Base-by-base conservation (phyloP, 1,139 yeast genomes). In the Scheffersomyces insectosa region DNA sequence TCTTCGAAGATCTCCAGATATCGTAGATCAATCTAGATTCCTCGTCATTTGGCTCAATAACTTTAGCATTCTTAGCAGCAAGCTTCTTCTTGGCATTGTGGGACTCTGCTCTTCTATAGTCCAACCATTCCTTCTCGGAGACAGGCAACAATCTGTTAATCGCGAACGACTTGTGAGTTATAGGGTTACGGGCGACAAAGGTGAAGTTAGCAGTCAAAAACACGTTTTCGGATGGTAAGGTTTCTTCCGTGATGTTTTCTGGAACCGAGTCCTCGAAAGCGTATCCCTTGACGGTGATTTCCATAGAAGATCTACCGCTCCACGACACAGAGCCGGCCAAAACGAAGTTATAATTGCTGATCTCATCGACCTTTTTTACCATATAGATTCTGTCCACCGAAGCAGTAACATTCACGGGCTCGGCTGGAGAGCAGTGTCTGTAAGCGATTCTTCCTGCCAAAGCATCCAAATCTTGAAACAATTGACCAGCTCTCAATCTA, bases 261-360 rank as follows among this genome's bases (percentile, higher is more conserved):
- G 82, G 76, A 5, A 79, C 48, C 3, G 69, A 66, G 31, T 75
- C 79, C 42, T 80, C 82, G 48, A 83, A 83, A 2, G 95, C 84
- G 49, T 87, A 86, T 2, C 97, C 97, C 59, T 83, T 85, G 54
- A 91, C 95, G 40, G 91, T 80, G 58, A 91, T 90, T 67, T 91
- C 97, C 97, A 91, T 91, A 1, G 97, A 88, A 1, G 96, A 87
- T 47, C 88, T 74, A 43, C 98, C 98, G 0, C 97, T 89, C 90
- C 96, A 91, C 11, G 95, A 85, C 33, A 89, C 97, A 38, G 83
- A 74, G 12, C 98, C 98, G 29, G 95, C 90, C 49, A 91, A 70
- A 25, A 88, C 77, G 56, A 91, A 85, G 63, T 89, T 88, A 66
- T 78, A 85, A 51, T 83, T 80, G 45, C 77, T 74, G 49, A 90